Conservation (phyloP, 2,329 filamentous ascomycete genomes). For the Hypoxylon sp. region DNA sequence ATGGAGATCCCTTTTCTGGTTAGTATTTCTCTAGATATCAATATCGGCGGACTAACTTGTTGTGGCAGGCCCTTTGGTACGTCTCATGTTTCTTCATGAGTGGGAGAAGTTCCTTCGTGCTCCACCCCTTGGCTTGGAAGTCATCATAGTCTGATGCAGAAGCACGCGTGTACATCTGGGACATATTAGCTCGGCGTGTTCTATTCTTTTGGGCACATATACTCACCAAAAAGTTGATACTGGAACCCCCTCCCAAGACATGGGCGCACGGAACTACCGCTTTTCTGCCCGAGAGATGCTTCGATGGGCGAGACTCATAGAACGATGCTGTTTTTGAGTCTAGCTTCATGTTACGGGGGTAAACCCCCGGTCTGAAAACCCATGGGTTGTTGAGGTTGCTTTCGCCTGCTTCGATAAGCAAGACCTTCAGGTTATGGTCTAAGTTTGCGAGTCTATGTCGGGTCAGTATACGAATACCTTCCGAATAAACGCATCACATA, state of each 20-base stretch:
- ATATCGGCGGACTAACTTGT: slow-evolving; percentile 52
- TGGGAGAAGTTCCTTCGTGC: slow-evolving; percentile 76
- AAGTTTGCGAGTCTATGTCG: slow-evolving; percentile 72
- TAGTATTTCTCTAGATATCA: slow-evolving; percentile 10
- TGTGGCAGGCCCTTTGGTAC: slow-evolving; percentile 72
- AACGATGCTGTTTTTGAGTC: slow-evolving; percentile 85
- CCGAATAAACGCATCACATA: slow-evolving; percentile 45
- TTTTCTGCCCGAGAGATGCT: slow-evolving; percentile 74
- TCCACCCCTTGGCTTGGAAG: slow-evolving; percentile 83
- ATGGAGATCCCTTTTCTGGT: slow-evolving; percentile 65
- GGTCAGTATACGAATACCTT: slow-evolving; percentile 47
- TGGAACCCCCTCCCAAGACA: slow-evolving; percentile 75
- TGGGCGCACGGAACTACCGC: slow-evolving; percentile 80
- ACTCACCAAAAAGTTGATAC: slow-evolving; percentile 78
- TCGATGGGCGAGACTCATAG: slow-evolving; percentile 78
- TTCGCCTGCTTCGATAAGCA: slow-evolving; percentile 48
- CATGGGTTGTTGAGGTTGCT: slow-evolving; percentile 76
- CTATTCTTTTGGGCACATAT: neutral
- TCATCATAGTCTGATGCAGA: slow-evolving; percentile 79
- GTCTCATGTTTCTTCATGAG: slow-evolving; percentile 85
- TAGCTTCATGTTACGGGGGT: slow-evolving; percentile 76
- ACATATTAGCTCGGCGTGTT: slow-evolving; percentile 22
- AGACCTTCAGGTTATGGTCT: slow-evolving; percentile 76
- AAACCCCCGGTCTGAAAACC: slow-evolving; percentile 79
- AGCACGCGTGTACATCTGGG: slow-evolving; percentile 75